These are phyloP conservation scores for Tetracladium maxilliforme DNA, from an alignment of 2,329 filamentous ascomycete genomes.

Conservation along the genomic window DNA sequence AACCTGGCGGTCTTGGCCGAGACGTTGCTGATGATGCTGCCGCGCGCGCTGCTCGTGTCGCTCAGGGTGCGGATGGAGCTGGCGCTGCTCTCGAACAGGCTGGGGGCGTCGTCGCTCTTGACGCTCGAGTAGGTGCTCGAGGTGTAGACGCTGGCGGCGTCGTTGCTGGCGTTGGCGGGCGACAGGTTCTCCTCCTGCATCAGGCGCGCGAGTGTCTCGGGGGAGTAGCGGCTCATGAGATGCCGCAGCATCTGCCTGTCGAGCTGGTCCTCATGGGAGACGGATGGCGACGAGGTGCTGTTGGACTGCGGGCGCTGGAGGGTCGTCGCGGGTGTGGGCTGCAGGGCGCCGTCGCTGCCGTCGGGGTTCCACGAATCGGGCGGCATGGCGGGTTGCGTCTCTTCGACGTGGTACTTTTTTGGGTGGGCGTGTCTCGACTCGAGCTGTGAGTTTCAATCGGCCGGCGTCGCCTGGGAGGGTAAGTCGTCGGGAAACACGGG, in stretches of 20 bases:
- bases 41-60: conserved; percentile 21
- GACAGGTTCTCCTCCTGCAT: conserved; percentile 15
- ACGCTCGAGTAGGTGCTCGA: conserved; percentile 15
- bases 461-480: no score
- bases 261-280: conserved; percentile 11
- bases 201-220: conserved; percentile 16
- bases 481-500: no score
- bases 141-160: not conserved
- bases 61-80: conserved; percentile 22
- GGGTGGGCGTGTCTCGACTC: no score
- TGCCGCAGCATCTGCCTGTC: conserved; percentile 20
- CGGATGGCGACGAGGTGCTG: no score
- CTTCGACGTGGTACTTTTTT: no score
- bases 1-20: no score
- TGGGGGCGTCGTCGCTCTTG: conserved; percentile 18
- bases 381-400: no score
- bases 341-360: no score
- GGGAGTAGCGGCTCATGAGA: conserved; percentile 17
- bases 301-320: no score
- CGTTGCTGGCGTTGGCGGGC: not conserved
- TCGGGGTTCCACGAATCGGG: no score
- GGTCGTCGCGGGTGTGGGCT: no score
- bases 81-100: conserved; percentile 17
- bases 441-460: no score
- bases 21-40: conserved; percentile 22